Percentiles rank a stretch among this genome's conserved stretches.
Evolutionary conservation across 495 filamentous ascomycete species (phyloP).

Genomic region (Talaromyces borbonicus): DNA sequence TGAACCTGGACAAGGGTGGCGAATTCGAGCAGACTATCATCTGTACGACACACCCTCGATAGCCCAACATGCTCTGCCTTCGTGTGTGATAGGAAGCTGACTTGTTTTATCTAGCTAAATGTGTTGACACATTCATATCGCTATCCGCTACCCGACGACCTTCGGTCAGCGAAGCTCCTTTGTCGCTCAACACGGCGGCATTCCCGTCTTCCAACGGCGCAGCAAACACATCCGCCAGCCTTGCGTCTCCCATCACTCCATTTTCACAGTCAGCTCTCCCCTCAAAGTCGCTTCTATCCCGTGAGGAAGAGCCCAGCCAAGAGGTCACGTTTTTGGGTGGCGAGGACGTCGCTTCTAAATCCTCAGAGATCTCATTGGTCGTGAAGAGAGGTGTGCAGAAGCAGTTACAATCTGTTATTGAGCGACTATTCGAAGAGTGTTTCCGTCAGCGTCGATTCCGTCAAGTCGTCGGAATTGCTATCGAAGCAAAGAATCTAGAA

Average conservation of each 20-base stretch:
- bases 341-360: constrained; percentile 41
- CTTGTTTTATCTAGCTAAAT: constrained; percentile 57
- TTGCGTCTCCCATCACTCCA: constrained; percentile 81
- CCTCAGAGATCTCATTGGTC: constrained; percentile 44
- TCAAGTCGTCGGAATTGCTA: constrained; percentile 96
- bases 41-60: constrained; percentile 22
- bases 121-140: constrained; percentile 93
- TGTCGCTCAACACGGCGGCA: constrained; percentile 68
- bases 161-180: constrained; percentile 44
- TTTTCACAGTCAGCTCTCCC: constrained; percentile 87
- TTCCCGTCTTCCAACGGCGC: constrained; percentile 48
- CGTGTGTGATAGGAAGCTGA: too few species aligned
- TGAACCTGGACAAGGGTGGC: constrained; percentile 80
- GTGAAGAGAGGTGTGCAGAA: constrained; percentile 50
- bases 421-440: constrained; percentile 85
- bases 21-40: constrained; percentile 99
- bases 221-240: constrained; percentile 55
- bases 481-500: constrained; percentile 88
- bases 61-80: too few species aligned
- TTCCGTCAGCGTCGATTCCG: constrained; percentile 79
- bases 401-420: constrained; percentile 70
- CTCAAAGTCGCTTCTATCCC: constrained; percentile 84
- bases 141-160: constrained; percentile 63
- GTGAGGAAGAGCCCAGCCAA: constrained; percentile 55
- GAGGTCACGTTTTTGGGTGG: constrained; percentile 45